Base-by-base conservation (phyloP, 495 filamentous ascomycete species). In the Glutinoglossum americanum region DNA sequence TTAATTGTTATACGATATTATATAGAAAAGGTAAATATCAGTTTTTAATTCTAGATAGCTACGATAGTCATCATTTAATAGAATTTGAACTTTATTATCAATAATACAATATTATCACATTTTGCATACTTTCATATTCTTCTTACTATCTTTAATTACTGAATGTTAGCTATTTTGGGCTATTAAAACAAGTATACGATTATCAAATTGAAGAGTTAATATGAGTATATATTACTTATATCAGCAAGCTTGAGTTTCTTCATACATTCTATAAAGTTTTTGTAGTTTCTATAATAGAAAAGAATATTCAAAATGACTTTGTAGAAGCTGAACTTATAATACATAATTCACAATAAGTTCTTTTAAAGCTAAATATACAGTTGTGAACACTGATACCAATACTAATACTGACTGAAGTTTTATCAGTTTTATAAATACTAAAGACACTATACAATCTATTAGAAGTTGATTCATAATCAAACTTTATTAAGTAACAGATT, bases 41-140 rank as follows among this genome's bases (percentile, higher is more conserved):
- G 25, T 58, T 72, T 0, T 60, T 71, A 10, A 66, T 71, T 49
- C 23, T 70, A 11, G 62, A 70, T 53, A n/a, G 49, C 2, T 17
- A 53, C 17, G 17, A 53, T 8, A 53, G 49, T n/a, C n/a, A 53
- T 59, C 30, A 54, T 28, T 63, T 62, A 7, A 25, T 53, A 32
- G 32, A 66, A 35, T 68, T 69, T 49, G 32, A 68, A n/a, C 53
- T 39, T 10, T 63, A 57, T 44, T 68, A 59, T 55, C 59, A 58
- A 37, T 33, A 62, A 21, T 51, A 66, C 56, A 66, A 67, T 25
- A 68, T 67, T 56, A 53, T 62, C 33, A 63, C 63, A 10, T 60
- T 68, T 33, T 67, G 54, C 56, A 64, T 64, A 17, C 49, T 17
- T 33, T 30, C 58, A 3, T 49, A 62, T 48, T 53, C 9, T 51